Evolutionary conservation across 2,329 filamentous ascomycete species (phyloP).

Genomic region (Fusarium guadeloupense): DNA sequence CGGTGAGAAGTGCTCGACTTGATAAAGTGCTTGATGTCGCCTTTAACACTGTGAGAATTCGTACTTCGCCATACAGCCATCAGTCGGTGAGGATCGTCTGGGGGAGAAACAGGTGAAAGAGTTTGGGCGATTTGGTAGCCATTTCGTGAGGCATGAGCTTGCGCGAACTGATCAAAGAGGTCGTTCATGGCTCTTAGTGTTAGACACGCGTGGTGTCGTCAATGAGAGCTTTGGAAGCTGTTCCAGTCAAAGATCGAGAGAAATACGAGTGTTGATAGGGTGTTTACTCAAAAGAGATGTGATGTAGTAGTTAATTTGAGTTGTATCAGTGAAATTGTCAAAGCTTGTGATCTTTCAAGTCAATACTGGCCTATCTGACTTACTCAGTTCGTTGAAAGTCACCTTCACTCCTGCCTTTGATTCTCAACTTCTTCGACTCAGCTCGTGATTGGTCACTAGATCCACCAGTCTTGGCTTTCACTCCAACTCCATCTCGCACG

Average conservation of each 20-base stretch:
- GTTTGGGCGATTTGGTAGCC: slow-evolving; percentile 79
- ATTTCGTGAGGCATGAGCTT: slow-evolving; percentile 70
- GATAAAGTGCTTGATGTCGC: slow-evolving; percentile 78
- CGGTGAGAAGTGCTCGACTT: slow-evolving; percentile 65
- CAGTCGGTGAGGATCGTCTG: slow-evolving; percentile 70
- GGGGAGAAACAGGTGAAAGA: slow-evolving; percentile 74
- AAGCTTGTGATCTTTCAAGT: slow-evolving; percentile 16
- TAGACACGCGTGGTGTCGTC: slow-evolving; percentile 8
- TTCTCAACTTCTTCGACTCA: slow-evolving; percentile 26
- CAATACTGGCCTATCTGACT: slow-evolving; percentile 14
- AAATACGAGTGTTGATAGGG: background rate
- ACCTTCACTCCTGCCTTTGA: slow-evolving; percentile 4
- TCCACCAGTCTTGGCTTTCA: background rate
- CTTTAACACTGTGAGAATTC: slow-evolving; percentile 70
- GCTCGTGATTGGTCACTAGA: slow-evolving; percentile 38
- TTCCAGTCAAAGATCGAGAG: background rate
- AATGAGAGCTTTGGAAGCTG: background rate
- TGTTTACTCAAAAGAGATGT: background rate
- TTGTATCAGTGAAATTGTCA: slow-evolving; percentile 4
- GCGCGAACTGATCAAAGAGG: slow-evolving; percentile 77
- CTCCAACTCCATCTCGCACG: slow-evolving; percentile 28
- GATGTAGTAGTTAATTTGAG: background rate
- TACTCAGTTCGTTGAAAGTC: slow-evolving; percentile 26
- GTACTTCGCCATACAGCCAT: slow-evolving; percentile 76
- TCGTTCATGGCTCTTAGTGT: slow-evolving; percentile 68